Conservation (phyloP, 345 rosid genomes). For the Gossypium rotundifolium region DNA sequence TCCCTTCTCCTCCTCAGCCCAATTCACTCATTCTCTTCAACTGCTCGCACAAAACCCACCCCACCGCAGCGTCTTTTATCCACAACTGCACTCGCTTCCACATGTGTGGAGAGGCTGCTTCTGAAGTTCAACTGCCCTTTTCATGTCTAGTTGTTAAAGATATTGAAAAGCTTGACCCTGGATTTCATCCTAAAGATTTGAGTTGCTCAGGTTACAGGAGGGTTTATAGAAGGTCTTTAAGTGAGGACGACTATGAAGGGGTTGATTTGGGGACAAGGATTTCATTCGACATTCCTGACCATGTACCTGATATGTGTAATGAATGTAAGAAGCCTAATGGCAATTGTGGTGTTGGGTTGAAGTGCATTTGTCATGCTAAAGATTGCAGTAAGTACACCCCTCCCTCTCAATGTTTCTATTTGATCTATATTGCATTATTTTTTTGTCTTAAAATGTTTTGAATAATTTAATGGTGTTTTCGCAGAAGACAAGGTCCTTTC, state of each 20-base stretch:
- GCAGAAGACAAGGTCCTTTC: constrained; percentile 44
- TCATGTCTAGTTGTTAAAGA: constrained; percentile 29
- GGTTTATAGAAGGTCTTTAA: constrained; percentile 20
- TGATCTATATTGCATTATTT: neutral
- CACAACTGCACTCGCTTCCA: constrained; percentile 17
- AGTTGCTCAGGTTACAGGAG: constrained; percentile 30
- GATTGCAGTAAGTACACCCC: constrained; percentile 48
- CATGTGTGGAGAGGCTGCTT: constrained; percentile 10
- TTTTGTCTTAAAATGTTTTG: neutral
- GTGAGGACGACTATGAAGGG: constrained; percentile 10
- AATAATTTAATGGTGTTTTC: constrained; percentile 9
- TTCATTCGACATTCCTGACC: constrained; percentile 54
- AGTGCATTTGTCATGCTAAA: constrained; percentile 60
- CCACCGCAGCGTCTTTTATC: constrained; percentile 4
- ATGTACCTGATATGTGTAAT: constrained; percentile 48
- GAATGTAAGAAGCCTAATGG: constrained; percentile 56
- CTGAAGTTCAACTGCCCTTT: constrained; percentile 7
- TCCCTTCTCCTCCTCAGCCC: constrained; percentile 29
- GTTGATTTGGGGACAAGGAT: constrained; percentile 37
- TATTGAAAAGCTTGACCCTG: constrained; percentile 11
- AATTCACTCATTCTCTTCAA: constrained; percentile 43
- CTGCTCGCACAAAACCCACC: constrained; percentile 21
- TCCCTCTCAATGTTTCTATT: neutral
- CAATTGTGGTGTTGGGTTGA: constrained; percentile 55
- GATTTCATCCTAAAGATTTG: constrained; percentile 36